phyloP scores from a whole-genome alignment of 2,329 filamentous ascomycete species.

The Ploettnerulaceae sp. region DNA sequence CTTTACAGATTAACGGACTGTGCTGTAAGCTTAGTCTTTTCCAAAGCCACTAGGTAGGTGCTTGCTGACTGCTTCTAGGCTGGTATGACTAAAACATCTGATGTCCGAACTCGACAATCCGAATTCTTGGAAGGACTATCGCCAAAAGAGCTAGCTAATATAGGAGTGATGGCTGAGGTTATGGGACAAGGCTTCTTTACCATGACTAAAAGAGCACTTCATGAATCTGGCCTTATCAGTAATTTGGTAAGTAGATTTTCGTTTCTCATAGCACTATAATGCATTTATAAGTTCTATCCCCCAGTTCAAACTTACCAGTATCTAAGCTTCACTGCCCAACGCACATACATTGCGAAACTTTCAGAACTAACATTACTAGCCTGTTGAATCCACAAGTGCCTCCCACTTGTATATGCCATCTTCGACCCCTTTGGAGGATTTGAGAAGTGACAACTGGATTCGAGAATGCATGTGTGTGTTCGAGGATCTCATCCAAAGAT shows the following conservation, averaged over 20 bases:
- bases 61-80: neutral
- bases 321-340: no score
- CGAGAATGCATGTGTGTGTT: conserved; percentile 29
- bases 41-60: neutral
- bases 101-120: conserved; percentile 18
- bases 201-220: conserved; percentile 18
- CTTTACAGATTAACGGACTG: conserved; percentile 25
- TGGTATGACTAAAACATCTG: conserved; percentile 9
- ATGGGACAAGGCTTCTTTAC: conserved; percentile 27
- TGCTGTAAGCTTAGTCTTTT: conserved; percentile 1
- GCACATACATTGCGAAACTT: neutral
- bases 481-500: conserved; percentile 25
- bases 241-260: neutral
- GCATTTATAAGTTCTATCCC: neutral
- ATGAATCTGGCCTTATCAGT: neutral
- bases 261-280: neutral
- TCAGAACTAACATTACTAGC: neutral
- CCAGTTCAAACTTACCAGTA: no score
- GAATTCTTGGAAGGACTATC: conserved; percentile 21
- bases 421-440: conserved; percentile 9
- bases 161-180: conserved; percentile 27
- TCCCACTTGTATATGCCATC: conserved; percentile 6
- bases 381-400: neutral
- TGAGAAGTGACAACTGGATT: conserved; percentile 18
- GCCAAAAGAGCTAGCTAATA: conserved; percentile 16